Base-by-base conservation (phyloP, 768 basidiomycete species). In the Russula emetica region DNA sequence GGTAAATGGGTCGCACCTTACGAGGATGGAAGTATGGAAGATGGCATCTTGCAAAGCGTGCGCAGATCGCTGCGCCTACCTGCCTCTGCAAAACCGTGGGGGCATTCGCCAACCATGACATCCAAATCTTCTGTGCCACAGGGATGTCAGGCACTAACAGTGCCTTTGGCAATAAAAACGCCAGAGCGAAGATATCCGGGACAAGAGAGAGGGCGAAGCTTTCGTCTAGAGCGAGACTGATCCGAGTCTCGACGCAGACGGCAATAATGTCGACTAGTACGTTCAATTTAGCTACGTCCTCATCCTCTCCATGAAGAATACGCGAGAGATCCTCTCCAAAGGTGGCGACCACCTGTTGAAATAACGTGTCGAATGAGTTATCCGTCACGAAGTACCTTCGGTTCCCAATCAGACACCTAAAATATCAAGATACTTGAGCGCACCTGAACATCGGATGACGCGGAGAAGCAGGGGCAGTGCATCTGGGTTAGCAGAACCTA, bases 101-200 rank as follows among this genome's bases (percentile, higher is more conserved):
- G 8, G 72, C 56, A 6, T 63, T 60, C 36, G 71, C 70, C 4
- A 66, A 3, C 72, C 74, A 76, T 10, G 66, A 61, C 1, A 28
- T 55, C 78, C 79, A 79, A 7, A 80, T 60, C 5, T 47, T 58
- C 47, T 63, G 67, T 3, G 77, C 74, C 18, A 66, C 34, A 11
- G 53, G 51, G n/a, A 61, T 30, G 16, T 52, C 36, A 24, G 40
- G 57, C 24, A 14, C 51, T 67, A 11, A 70, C 73, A 20, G 70
- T 61, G 1, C 71, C 57, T 69, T 69, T 1, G 85, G 80, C 3
- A 83, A 56, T 34, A 87, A 72, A 69, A 80, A 77, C 2, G 76
- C 81, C 24, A 82, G 76, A 9, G 83, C 65, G 67, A 82, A 85
- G 7, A 85, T 60, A 53, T 78, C 72, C 0, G 79, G 79, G 11